Evolutionary conservation across 352 stramenopile species (phyloP), one percentile per base, ranked within the genome.

Genomic region (Elongisporangium anandrum): DNA sequence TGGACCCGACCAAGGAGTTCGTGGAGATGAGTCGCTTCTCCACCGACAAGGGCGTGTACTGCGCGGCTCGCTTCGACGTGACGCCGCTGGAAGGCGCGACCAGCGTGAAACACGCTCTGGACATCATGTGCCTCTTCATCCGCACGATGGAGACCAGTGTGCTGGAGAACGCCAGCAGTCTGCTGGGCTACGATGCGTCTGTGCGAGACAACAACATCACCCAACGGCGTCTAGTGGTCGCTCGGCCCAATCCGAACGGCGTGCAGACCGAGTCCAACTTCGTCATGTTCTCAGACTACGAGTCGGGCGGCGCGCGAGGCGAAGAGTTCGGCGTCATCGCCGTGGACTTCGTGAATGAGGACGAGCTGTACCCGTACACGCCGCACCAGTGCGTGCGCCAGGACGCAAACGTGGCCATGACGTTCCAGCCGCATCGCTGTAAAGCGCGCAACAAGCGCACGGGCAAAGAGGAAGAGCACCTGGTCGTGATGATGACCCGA

Each of bases 51-150:
- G 75, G 73, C 3, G 71, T 85, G 39, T 80, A 69, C 24, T 81
- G 71, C 57, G 74, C 61, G 12, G 56, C 73, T 13, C 66, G 71
- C 22, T 85, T 82, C 56, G 64, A 82, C 22, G 61, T 73, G 57
- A 65, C 64, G 2, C 73, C 68, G 12, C 53, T 77, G 12, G 64
- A 72, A 19, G 64, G 67, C 1, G 50, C 73, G 8, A 54, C 39
- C 22, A 75, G 63, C 12, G 69, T 80, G 17, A 61, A 69, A 20
- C 61, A 77, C 2, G 72, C 67, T 2, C 71, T 68, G 23, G 69
- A 77, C 19, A 59, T 79, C 13, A 70, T 80, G 19, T 59, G 73
- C 50, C 74, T 74, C 52, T 74, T 77, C 65, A 69, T 78, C 50
- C 66, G 64, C 21, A 79, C 79, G 59, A 66, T 75, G 60, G 63